phyloP scores from a whole-genome alignment of 1,284 basidiomycete species.

The Ceratobasidium sp. region DNA sequence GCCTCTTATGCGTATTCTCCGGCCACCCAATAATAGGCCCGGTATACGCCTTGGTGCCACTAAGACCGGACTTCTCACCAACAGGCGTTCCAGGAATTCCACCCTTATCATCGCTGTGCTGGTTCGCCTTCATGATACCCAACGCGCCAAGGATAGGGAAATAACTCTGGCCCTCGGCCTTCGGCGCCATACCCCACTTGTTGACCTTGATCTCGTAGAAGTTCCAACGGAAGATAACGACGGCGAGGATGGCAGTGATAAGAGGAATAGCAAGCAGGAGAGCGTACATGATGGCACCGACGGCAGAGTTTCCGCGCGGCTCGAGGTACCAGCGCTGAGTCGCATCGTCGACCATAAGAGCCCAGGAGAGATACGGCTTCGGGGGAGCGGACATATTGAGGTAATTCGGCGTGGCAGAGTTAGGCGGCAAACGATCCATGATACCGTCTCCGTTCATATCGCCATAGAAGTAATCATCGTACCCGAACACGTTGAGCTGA shows the following conservation, averaged over 20 bases:
- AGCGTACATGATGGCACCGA: constrained; percentile 88
- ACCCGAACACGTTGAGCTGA: constrained; percentile 89
- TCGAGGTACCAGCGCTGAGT: constrained; percentile 81
- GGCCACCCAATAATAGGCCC: constrained; percentile 90
- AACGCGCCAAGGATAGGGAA: constrained; percentile 76
- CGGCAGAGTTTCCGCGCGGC: constrained; percentile 83
- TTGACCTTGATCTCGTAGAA: constrained; percentile 97
- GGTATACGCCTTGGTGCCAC: constrained; percentile 71
- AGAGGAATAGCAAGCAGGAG: constrained; percentile 84
- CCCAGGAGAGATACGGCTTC: constrained; percentile 81
- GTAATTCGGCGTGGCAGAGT: constrained; percentile 86
- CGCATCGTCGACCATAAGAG: constrained; percentile 81
- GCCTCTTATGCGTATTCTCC: constrained; percentile 87
- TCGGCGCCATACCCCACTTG: constrained; percentile 84
- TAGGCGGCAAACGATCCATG: constrained; percentile 90
- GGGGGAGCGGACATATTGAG: constrained; percentile 85
- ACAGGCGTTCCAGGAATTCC: constrained; percentile 56
- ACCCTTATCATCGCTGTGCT: constrained; percentile 41
- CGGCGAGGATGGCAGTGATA: constrained; percentile 85
- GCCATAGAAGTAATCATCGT: constrained; percentile 91
- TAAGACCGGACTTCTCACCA: constrained; percentile 72
- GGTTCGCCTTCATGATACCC: constrained; percentile 45
- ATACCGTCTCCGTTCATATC: constrained; percentile 88
- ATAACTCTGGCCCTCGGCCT: constrained; percentile 66
- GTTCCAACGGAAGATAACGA: constrained; percentile 90